Conservation (phyloP, 1,139 yeast genomes). For the Suhomyces ambrosiae region DNA sequence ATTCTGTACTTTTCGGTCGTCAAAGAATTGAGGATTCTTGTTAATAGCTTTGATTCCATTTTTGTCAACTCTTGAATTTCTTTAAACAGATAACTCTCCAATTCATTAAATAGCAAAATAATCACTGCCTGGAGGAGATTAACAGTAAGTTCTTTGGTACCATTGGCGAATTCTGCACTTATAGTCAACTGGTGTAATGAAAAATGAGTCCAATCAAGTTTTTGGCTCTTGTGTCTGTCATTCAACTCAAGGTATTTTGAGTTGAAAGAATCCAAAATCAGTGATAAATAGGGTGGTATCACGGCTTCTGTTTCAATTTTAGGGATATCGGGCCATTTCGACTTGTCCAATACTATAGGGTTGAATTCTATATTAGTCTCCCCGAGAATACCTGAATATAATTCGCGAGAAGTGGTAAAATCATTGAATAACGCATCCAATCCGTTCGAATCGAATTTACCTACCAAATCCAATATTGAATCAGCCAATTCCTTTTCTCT, state of each 20-base stretch:
- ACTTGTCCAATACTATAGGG: constrained; percentile 38
- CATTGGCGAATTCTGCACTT: constrained; percentile 29
- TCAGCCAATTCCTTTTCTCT: constrained; percentile 25
- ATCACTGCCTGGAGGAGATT: constrained; percentile 44
- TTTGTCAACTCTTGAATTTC: constrained; percentile 27
- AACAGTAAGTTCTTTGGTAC: constrained; percentile 37
- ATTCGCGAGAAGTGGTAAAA: constrained; percentile 23
- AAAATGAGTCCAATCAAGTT: constrained; percentile 26
- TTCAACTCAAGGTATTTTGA: constrained; percentile 15
- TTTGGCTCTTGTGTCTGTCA: constrained; percentile 19
- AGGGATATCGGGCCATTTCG: constrained; percentile 48
- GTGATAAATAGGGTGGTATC: constrained; percentile 14
- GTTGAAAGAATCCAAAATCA: constrained; percentile 15
- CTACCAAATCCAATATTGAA: constrained; percentile 22
- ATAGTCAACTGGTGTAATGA: constrained; percentile 39
- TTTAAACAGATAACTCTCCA: constrained; percentile 19
- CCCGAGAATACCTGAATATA: constrained; percentile 18
- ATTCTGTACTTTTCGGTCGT: constrained; percentile 33
- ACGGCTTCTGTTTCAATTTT: constrained; percentile 22
- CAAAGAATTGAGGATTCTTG: constrained; percentile 33
- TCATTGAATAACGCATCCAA: constrained; percentile 40
- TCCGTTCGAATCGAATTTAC: constrained; percentile 28
- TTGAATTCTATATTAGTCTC: constrained; percentile 27
- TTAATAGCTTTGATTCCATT: constrained; percentile 31
- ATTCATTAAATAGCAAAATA: constrained; percentile 32